Percentiles rank a stretch among this genome's conserved stretches.
phyloP scores from a whole-genome alignment of 2,329 filamentous ascomycete genomes.

The Ceratocystis ficicola region DNA sequence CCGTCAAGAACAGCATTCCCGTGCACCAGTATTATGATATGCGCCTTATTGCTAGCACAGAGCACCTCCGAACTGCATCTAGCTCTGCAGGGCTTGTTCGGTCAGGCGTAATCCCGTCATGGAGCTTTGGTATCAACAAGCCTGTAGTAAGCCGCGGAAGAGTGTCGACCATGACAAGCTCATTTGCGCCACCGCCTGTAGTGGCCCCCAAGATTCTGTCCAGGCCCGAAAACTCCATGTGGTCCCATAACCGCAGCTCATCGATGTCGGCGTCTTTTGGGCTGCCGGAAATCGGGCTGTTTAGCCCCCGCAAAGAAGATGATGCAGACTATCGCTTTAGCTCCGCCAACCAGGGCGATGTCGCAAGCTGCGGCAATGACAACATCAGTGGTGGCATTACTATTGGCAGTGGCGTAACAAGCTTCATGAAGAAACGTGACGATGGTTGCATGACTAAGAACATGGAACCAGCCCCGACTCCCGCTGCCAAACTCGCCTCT shows the following conservation, averaged over 20 bases:
- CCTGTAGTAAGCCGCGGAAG: conserved; percentile 32
- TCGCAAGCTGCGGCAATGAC: conserved; percentile 23
- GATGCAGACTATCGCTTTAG: conserved; percentile 24
- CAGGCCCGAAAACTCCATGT: conserved; percentile 17
- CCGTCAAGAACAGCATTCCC: conserved; percentile 29
- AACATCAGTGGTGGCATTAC: conserved; percentile 29
- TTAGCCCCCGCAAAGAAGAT: conserved; percentile 22
- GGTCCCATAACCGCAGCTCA: conserved; percentile 32
- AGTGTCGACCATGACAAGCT: conserved; percentile 26
- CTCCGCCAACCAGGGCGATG: conserved; percentile 21
- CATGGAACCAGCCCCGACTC: not conserved
- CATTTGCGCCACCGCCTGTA: conserved; percentile 17
- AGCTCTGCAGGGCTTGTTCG: conserved; percentile 30
- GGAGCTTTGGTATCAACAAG: conserved; percentile 25
- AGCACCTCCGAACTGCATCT: conserved; percentile 48
- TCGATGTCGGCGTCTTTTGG: conserved; percentile 28
- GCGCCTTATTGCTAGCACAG: conserved; percentile 59
- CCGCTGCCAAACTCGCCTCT: not conserved
- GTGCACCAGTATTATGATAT: conserved; percentile 59
- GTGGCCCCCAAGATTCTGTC: conserved; percentile 29
- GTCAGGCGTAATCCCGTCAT: conserved; percentile 24
- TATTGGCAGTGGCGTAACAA: conserved; percentile 31
- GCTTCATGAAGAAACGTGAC: conserved; percentile 26
- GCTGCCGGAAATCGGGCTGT: conserved; percentile 23
- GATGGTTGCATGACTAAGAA: conserved; percentile 14